Percentiles rank a stretch among this genome's conserved stretches.
Evolutionary conservation across 2,329 filamentous ascomycete species (phyloP).

Genomic region (Neobulgaria alba): DNA sequence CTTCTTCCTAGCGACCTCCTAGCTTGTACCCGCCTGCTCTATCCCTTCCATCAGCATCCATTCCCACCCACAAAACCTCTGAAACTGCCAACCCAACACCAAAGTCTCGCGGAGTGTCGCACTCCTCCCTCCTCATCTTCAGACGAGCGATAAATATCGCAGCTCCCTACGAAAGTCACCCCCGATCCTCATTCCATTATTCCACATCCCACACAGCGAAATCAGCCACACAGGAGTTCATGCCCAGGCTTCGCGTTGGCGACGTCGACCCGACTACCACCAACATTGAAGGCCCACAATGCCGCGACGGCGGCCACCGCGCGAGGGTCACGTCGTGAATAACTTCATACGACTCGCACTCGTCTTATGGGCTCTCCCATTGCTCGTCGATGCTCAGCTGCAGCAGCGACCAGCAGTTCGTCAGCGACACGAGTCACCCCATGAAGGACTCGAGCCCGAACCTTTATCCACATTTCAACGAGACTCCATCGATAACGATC

Average conservation of each 20-base stretch:
- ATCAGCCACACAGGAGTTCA: too few relatives aligned
- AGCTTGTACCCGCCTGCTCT: too few relatives aligned
- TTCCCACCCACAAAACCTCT: too few relatives aligned
- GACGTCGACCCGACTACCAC: slow-evolving; percentile 4
- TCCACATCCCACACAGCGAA: too few relatives aligned
- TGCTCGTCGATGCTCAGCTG: slow-evolving; percentile 56
- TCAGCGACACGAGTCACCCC: slow-evolving; percentile 25
- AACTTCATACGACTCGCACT: slow-evolving; percentile 43
- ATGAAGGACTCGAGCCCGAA: slow-evolving; percentile 19
- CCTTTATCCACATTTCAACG: not conserved
- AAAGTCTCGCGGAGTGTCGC: too few relatives aligned
- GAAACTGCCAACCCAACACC: too few relatives aligned
- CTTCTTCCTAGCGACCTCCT: too few relatives aligned
- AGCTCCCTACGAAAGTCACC: too few relatives aligned
- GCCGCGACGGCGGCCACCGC: slow-evolving; percentile 53
- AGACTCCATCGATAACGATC: not conserved
- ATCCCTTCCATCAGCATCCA: too few relatives aligned
- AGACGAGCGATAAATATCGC: too few relatives aligned
- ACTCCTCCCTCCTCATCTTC: too few relatives aligned
- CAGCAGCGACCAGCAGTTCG: slow-evolving; percentile 38
- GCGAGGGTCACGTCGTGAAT: slow-evolving; percentile 44
- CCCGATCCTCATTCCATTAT: slow-evolving; percentile 1
- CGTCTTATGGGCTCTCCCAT: slow-evolving; percentile 49
- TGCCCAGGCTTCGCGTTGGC: not conserved
- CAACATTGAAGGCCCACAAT: slow-evolving; percentile 40